phyloP scores from a whole-genome alignment of 2,329 filamentous ascomycete species.

The Aspergillus transmontanensis region DNA sequence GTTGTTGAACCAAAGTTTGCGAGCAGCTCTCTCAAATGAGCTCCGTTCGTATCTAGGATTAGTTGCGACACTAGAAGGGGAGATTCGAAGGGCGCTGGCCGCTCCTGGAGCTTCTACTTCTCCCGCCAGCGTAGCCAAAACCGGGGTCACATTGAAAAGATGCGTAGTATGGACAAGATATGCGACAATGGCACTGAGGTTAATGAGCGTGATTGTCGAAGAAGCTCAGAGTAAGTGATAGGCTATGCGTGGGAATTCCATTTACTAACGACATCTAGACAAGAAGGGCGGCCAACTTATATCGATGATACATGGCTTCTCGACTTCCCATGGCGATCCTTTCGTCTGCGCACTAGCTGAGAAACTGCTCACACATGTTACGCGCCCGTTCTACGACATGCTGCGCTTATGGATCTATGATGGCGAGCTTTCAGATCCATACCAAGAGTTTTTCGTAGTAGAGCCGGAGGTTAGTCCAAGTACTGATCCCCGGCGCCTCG shows the following conservation, averaged over 20 bases:
- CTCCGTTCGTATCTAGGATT: constrained; percentile 86
- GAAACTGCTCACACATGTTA: constrained; percentile 81
- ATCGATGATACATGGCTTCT: constrained; percentile 89
- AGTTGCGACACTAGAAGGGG: constrained; percentile 87
- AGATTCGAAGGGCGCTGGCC: constrained; percentile 80
- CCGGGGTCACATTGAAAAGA: constrained; percentile 89
- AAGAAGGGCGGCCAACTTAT: constrained; percentile 90
- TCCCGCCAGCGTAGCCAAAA: constrained; percentile 73
- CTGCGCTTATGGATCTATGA: constrained; percentile 97
- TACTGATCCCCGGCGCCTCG: constrained; percentile 52
- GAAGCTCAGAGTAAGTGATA: constrained; percentile 70
- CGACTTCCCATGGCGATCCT: constrained; percentile 90
- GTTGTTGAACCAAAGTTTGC: constrained; percentile 86
- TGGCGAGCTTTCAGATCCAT: constrained; percentile 95
- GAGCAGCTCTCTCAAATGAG: constrained; percentile 82
- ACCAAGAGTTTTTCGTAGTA: constrained; percentile 90
- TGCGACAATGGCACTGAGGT: constrained; percentile 87
- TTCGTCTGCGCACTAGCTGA: constrained; percentile 94
- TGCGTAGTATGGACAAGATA: constrained; percentile 98
- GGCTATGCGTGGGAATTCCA: neutral
- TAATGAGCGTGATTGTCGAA: constrained; percentile 94
- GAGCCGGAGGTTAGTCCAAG: constrained; percentile 68
- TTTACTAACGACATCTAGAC: constrained; percentile 32
- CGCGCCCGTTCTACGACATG: constrained; percentile 94
- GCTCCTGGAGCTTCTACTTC: constrained; percentile 63